Conservation (phyloP, 2,329 filamentous ascomycete genomes). For the Aschersonia sp. region DNA sequence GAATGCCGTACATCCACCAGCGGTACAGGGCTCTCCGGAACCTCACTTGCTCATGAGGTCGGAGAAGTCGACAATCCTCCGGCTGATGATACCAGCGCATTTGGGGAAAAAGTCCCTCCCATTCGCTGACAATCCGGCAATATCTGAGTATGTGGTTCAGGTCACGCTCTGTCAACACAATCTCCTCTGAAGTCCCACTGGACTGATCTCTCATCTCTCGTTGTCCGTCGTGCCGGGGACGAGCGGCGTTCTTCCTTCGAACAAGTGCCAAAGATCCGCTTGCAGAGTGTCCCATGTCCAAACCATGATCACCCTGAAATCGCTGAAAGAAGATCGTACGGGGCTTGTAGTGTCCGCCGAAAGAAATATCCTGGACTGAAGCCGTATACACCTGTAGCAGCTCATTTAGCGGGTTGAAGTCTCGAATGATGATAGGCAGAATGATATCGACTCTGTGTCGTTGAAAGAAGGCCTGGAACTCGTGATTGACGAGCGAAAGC, state of each 20-base stretch:
- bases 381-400: conserved; percentile 33
- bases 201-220: neutral
- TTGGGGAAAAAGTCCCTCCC: conserved; percentile 25
- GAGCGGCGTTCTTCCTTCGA: too few species aligned
- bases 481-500: conserved; percentile 21
- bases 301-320: conserved; percentile 16
- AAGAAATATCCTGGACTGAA: conserved; percentile 19
- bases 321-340: conserved; percentile 24
- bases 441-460: conserved; percentile 26
- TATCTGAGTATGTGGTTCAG: conserved; percentile 17
- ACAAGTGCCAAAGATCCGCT: too few species aligned
- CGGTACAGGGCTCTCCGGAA: conserved; percentile 34
- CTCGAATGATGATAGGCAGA: conserved; percentile 23
- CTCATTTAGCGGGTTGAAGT: conserved; percentile 28
- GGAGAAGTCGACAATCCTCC: conserved; percentile 29
- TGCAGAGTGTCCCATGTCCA: conserved; percentile 7
- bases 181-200: conserved; percentile 4
- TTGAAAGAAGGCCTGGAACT: conserved; percentile 25
- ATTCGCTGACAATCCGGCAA: conserved; percentile 21
- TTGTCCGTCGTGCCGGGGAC: neutral
- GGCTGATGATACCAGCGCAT: conserved; percentile 31
- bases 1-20: conserved; percentile 40
- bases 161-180: conserved; percentile 18
- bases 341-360: conserved; percentile 20
- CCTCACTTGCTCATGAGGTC: conserved; percentile 25